phyloP scores from a whole-genome alignment of 192 early-diverging fungal genomes.

The Mortierella alpina region DNA sequence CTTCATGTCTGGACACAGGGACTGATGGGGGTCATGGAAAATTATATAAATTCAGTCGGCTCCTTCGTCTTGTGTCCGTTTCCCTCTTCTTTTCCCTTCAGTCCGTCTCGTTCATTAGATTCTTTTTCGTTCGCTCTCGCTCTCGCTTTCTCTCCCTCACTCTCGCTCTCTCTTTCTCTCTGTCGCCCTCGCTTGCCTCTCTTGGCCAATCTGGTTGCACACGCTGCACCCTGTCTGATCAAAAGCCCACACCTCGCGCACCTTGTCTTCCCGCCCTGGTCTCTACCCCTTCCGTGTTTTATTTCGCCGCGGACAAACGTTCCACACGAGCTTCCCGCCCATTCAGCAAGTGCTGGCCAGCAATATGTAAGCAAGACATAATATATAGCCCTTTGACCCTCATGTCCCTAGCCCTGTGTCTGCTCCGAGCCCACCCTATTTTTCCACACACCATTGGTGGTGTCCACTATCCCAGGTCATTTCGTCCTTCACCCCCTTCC shows the following conservation, averaged over 20 bases:
- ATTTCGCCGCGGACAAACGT: slow-evolving; percentile 6
- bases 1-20: too few relatives aligned
- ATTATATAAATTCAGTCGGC: too few relatives aligned
- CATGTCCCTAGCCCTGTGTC: too few relatives aligned
- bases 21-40: too few relatives aligned
- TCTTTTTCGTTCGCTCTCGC: neutral
- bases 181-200: neutral
- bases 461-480: too few relatives aligned
- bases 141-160: neutral
- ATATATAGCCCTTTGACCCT: too few relatives aligned
- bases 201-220: neutral
- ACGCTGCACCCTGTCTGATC: neutral
- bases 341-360: neutral
- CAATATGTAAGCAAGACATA: neutral
- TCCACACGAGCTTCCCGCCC: neutral
- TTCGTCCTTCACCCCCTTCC: too few relatives aligned
- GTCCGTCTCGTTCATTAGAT: neutral
- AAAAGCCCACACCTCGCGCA: neutral
- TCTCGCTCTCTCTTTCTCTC: neutral
- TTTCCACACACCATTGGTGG: too few relatives aligned
- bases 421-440: too few relatives aligned
- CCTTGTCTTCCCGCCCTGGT: neutral
- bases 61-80: neutral
- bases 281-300: neutral
- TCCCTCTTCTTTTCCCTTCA: neutral